Percentiles rank a stretch among this genome's conserved stretches.
Conservation (phyloP, 2,329 filamentous ascomycete genomes). For the Aureobasidium lini region DNA sequence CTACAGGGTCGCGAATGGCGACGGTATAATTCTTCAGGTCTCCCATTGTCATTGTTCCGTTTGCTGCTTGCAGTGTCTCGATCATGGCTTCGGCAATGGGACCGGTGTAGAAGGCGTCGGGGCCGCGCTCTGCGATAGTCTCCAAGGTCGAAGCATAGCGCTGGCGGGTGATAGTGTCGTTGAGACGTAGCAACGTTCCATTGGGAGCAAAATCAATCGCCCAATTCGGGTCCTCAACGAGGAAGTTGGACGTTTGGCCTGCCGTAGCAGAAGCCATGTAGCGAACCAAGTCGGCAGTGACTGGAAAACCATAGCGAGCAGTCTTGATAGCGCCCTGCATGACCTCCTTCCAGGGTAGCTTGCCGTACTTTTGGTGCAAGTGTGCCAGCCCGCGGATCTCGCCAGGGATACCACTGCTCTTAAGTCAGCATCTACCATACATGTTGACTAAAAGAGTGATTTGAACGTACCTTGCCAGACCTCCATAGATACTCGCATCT, state of each 20-base stretch:
- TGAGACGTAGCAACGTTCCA: conserved; percentile 62
- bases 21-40: conserved; percentile 70
- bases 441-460: no score
- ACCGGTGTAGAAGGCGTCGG: conserved; percentile 59
- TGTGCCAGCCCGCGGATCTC: conserved; percentile 73
- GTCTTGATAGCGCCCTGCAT: conserved; percentile 66
- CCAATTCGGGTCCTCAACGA: conserved; percentile 69
- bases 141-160: conserved; percentile 76
- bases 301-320: conserved; percentile 64
- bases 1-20: conserved; percentile 54
- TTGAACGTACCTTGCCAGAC: conserved; percentile 43
- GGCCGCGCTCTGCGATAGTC: conserved; percentile 66
- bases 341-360: conserved; percentile 50
- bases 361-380: conserved; percentile 65
- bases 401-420: conserved; percentile 56
- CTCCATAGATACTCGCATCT: conserved; percentile 60
- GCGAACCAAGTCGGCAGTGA: conserved; percentile 64
- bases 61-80: conserved; percentile 54
- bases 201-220: conserved; percentile 83
- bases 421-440: background rate
- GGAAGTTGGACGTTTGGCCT: conserved; percentile 50
- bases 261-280: conserved; percentile 57
- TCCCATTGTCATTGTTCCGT: conserved; percentile 78
- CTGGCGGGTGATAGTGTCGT: conserved; percentile 71
- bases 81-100: conserved; percentile 68